phyloP scores from a whole-genome alignment of 805 yeast genomes.

The Starmerella floris region DNA sequence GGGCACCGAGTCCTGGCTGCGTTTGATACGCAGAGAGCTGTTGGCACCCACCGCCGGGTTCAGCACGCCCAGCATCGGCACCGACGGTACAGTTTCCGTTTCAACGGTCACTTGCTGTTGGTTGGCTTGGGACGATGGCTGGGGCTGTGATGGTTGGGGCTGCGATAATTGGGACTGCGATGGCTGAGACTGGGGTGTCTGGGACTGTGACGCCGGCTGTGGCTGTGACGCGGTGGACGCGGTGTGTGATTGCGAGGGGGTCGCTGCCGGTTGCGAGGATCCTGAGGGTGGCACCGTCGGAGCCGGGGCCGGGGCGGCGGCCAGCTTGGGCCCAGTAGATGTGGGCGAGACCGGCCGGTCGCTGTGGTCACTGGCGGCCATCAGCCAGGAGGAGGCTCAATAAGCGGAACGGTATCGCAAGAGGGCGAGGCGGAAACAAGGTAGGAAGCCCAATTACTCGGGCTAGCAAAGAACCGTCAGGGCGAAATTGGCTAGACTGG shows the following conservation, averaged over 20 bases:
- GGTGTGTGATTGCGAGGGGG: neutral
- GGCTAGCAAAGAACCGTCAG: no score
- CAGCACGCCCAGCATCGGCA: constrained; percentile 29
- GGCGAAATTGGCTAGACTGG: no score
- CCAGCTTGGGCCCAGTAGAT: no score
- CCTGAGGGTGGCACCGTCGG: no score
- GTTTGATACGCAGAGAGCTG: constrained; percentile 19
- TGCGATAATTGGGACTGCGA: neutral
- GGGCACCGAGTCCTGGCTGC: constrained; percentile 24
- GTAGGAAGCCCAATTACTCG: no score
- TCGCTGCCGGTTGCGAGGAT: no score
- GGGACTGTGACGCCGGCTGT: neutral
- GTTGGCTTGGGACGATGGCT: neutral
- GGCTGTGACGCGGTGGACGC: neutral
- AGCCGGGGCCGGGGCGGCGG: no score
- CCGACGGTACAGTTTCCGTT: constrained; percentile 47
- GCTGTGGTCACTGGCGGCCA: no score
- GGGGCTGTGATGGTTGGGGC: neutral
- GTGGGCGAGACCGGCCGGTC: neutral
- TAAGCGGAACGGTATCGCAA: no score
- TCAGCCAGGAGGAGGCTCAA: no score
- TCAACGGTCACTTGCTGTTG: constrained; percentile 37
- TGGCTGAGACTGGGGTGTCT: neutral
- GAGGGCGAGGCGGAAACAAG: no score
- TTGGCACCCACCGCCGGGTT: constrained; percentile 6